Evolutionary conservation across 495 filamentous ascomycete species (phyloP), one percentile per base, ranked within the genome.

Genomic region (Bryoglossum gracile): DNA sequence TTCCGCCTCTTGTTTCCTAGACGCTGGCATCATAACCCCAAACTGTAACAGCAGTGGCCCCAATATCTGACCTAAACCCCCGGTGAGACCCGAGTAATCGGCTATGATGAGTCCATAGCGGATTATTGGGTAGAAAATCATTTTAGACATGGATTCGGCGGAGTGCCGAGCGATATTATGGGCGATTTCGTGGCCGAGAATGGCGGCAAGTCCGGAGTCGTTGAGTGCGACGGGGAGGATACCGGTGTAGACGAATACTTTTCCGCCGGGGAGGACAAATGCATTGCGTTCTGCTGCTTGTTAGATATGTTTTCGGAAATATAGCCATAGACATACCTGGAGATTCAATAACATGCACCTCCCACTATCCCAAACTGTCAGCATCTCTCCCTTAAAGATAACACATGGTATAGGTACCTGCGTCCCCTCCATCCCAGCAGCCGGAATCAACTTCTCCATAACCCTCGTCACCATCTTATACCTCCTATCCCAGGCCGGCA

Each of bases 101-200:
- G 76, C 53, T 50, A 76, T 75, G 11, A 82, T 64, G 14, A 85
- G 63, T 2, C 68, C 16, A n/a, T 75, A 69, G 1, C 80, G 62
- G 10, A 81, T 51, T 1, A 75, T 71, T 3, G 79, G 61, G 5
- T 80, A 63, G 18, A 83, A 61, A n/a, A 83, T 65, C 14, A 67
- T 68, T 44, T 77, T 71, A 46, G 77, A 84, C 74, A 94, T 75
- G 8, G 81, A 69, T 66, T 97, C 91, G 1, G 75, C 86, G 0
- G 77, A 67, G 56, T 97, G 91, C 30, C 81, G 80, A 1, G 89
- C 89, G 1, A 95, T 68, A 30, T 87, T 86, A 60, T 97, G 91
- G n/a, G 88, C 87, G 50, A 97, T 94, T 68, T 96, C 91, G 62
- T 97, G 91, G 4, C 87, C 87, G 6, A 96, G 67, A 19, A 96